Evolutionary conservation across 78 protist species (phyloP).

Genomic region (Dictyostelium citrinum): DNA sequence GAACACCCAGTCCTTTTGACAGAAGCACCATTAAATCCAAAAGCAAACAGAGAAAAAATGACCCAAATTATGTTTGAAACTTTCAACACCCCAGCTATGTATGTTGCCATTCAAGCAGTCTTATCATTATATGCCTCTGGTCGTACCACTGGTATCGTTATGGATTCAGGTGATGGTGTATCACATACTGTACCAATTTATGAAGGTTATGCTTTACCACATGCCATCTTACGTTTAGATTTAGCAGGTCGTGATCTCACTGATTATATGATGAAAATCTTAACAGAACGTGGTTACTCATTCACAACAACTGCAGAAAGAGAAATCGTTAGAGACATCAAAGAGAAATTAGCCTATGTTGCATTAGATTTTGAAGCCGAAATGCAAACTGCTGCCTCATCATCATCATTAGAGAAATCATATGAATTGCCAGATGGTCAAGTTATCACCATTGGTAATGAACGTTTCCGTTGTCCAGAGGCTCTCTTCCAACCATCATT

Average conservation of each 20-base stretch:
- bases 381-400: constrained; percentile 18
- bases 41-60: constrained; percentile 90
- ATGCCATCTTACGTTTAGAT: constrained; percentile 78
- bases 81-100: constrained; percentile 89
- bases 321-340: constrained; percentile 79
- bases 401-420: constrained; percentile 19
- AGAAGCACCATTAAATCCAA: constrained; percentile 90
- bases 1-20: constrained; percentile 91
- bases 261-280: constrained; percentile 80
- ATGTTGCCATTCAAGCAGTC: constrained; percentile 75
- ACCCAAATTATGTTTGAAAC: constrained; percentile 96
- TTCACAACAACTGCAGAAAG: constrained; percentile 19
- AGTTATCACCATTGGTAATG: constrained; percentile 76
- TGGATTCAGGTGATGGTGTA: constrained; percentile 91
- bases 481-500: constrained; percentile 90
- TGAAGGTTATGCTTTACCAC: constrained; percentile 86
- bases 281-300: constrained; percentile 83
- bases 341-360: constrained; percentile 81
- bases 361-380: constrained; percentile 51
- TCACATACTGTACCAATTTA: constrained; percentile 90
- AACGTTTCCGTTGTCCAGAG: constrained; percentile 86
- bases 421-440: constrained; percentile 82
- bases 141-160: constrained; percentile 88
- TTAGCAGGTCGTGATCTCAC: constrained; percentile 90
- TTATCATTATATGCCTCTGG: constrained; percentile 93